Evolutionary conservation across 495 filamentous ascomycete genomes (phyloP).

Genomic region (Glutinoglossum americanum): DNA sequence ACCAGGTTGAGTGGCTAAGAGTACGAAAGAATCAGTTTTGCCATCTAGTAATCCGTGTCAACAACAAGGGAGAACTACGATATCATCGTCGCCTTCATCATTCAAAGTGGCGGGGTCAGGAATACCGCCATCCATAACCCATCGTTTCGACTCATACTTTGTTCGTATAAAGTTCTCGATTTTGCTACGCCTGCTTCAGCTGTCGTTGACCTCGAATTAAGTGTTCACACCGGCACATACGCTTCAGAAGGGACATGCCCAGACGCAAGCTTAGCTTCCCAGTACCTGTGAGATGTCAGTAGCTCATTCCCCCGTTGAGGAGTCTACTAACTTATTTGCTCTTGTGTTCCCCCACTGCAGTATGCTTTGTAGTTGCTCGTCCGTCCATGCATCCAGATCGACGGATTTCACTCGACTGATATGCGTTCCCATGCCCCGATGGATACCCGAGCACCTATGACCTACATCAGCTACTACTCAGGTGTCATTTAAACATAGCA

Average conservation of each 20-base stretch:
- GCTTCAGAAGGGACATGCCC: slow-evolving; percentile 92
- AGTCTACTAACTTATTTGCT: slow-evolving; percentile 61
- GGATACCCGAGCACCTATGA: slow-evolving; percentile 70
- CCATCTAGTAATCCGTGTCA: not conserved
- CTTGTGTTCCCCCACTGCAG: slow-evolving; percentile 83
- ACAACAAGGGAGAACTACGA: slow-evolving; percentile 22
- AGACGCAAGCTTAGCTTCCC: slow-evolving; percentile 82
- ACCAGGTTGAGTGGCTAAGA: slow-evolving; percentile 45
- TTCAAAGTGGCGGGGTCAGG: slow-evolving; percentile 79
- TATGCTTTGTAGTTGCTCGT: slow-evolving; percentile 86
- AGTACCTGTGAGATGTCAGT: slow-evolving; percentile 38
- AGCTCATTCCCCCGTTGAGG: not conserved
- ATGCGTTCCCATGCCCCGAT: slow-evolving; percentile 96
- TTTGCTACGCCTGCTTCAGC: slow-evolving; percentile 31
- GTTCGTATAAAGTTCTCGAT: slow-evolving; percentile 99
- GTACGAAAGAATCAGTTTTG: not conserved
- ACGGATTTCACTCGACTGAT: slow-evolving; percentile 96
- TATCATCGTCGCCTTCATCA: slow-evolving; percentile 64
- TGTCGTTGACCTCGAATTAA: slow-evolving; percentile 1
- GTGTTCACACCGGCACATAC: slow-evolving; percentile 21
- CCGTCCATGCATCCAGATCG: slow-evolving; percentile 93
- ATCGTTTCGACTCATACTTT: slow-evolving; percentile 94
- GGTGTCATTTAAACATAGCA: not conserved
- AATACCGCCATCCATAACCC: slow-evolving; percentile 92
- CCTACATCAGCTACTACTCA: not conserved